Conservation (phyloP, 2,329 filamentous ascomycete species). For the Huntiella decipiens region DNA sequence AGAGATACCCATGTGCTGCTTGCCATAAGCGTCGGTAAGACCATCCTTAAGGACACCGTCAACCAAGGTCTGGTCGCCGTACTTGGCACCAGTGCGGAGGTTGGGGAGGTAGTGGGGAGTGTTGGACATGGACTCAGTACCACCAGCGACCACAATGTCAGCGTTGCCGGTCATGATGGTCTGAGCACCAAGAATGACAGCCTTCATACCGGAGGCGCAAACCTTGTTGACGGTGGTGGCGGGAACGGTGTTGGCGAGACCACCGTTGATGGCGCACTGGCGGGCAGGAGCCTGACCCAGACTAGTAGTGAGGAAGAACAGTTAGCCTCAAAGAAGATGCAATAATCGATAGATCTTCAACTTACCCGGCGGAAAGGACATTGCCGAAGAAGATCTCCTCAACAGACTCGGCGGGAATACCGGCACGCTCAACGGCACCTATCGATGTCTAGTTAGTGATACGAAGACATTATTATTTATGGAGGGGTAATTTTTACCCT, state of each 20-base stretch:
- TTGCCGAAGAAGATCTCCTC: slow-evolving; percentile 98
- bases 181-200: slow-evolving; percentile 83
- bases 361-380: slow-evolving; percentile 86
- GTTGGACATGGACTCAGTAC: slow-evolving; percentile 98
- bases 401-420: slow-evolving; percentile 74
- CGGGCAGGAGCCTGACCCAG: slow-evolving; percentile 91
- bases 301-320: slow-evolving; percentile 25
- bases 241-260: slow-evolving; percentile 59
- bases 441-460: slow-evolving; percentile 9
- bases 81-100: slow-evolving; percentile 77
- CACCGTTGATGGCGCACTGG: slow-evolving; percentile 79
- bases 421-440: slow-evolving; percentile 68
- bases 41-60: slow-evolving; percentile 92
- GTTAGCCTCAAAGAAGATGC: slow-evolving; percentile 5
- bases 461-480: slow-evolving; percentile 6
- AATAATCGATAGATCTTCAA: neutral
- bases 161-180: slow-evolving; percentile 96
- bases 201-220: slow-evolving; percentile 87
- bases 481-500: slow-evolving; percentile 36
- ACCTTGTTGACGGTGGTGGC: slow-evolving; percentile 98
- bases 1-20: slow-evolving; percentile 90
- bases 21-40: slow-evolving; percentile 82
- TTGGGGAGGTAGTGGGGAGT: slow-evolving; percentile 84
- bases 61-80: slow-evolving; percentile 72
- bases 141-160: slow-evolving; percentile 79